phyloP scores from a whole-genome alignment of 371 early-diverging fungal species.

The Mortierella sp. region DNA sequence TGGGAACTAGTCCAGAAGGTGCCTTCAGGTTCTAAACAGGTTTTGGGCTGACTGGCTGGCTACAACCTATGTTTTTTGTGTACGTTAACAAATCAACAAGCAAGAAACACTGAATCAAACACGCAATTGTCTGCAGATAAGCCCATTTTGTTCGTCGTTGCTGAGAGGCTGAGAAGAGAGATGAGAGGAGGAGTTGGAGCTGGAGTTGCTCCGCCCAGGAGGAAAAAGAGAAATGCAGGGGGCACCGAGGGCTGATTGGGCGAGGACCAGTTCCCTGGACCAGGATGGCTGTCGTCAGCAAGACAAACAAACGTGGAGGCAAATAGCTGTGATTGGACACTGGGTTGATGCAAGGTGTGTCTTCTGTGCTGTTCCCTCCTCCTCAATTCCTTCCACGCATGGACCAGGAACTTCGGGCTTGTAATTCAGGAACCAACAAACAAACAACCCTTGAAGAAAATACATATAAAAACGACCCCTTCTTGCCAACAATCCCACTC shows the following conservation, averaged over 20 bases:
- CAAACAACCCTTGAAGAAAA: background rate
- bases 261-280: background rate
- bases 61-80: constrained; percentile 7
- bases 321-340: background rate
- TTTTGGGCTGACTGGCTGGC: too few relatives aligned
- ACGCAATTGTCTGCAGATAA: background rate
- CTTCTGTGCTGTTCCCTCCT: too few relatives aligned
- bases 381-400: too few relatives aligned
- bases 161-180: background rate
- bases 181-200: background rate
- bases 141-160: background rate
- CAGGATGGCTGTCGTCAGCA: too few relatives aligned
- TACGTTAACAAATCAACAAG: too few relatives aligned
- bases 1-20: background rate
- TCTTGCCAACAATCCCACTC: background rate
- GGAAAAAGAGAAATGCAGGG: constrained; percentile 22
- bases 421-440: background rate
- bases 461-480: constrained; percentile 13
- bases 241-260: constrained; percentile 30
- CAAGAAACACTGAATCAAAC: background rate
- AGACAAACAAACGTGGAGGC: too few relatives aligned
- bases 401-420: too few relatives aligned
- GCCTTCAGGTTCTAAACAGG: background rate
- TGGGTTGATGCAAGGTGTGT: too few relatives aligned
- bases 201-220: background rate